Percentiles rank a stretch among this genome's conserved stretches.
phyloP scores from a whole-genome alignment of 805 yeast genomes.

The Yarrowia sp. region DNA sequence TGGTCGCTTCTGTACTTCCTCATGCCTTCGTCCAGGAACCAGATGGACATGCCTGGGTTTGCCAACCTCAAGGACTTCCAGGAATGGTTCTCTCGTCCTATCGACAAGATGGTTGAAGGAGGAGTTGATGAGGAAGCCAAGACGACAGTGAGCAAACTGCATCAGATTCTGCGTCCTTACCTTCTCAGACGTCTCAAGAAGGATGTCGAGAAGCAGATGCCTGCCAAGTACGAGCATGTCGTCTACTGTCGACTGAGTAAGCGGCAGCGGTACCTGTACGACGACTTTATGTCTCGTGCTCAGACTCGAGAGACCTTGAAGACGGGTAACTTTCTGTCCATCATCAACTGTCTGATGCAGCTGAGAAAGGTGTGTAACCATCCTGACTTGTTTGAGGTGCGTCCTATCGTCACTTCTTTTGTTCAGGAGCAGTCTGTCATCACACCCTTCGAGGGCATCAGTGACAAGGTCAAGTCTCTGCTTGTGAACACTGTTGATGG shows the following conservation, averaged over 20 bases:
- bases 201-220: slow-evolving; percentile 99
- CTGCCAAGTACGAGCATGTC: slow-evolving; percentile 94
- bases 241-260: slow-evolving; percentile 90
- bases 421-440: slow-evolving; percentile 72
- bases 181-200: slow-evolving; percentile 87
- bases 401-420: slow-evolving; percentile 92
- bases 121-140: slow-evolving; percentile 70
- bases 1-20: slow-evolving; percentile 95
- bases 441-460: slow-evolving; percentile 56
- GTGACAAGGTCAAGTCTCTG: slow-evolving; percentile 52
- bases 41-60: slow-evolving; percentile 84
- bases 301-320: slow-evolving; percentile 92
- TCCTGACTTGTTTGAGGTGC: slow-evolving; percentile 93
- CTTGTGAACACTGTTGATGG: slow-evolving; percentile 43
- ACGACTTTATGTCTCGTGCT: slow-evolving; percentile 96
- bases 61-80: slow-evolving; percentile 96
- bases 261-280: slow-evolving; percentile 89
- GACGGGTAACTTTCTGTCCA: slow-evolving; percentile 92
- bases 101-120: slow-evolving; percentile 87
- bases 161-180: slow-evolving; percentile 93
- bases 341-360: slow-evolving; percentile 97
- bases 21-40: slow-evolving; percentile 83
- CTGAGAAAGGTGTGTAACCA: slow-evolving; percentile 95
- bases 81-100: slow-evolving; percentile 98
- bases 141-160: slow-evolving; percentile 84